These are phyloP conservation scores for Phyllosticta paracitricarpa DNA, from an alignment of 2,329 filamentous ascomycete genomes.

Conservation along the genomic window DNA sequence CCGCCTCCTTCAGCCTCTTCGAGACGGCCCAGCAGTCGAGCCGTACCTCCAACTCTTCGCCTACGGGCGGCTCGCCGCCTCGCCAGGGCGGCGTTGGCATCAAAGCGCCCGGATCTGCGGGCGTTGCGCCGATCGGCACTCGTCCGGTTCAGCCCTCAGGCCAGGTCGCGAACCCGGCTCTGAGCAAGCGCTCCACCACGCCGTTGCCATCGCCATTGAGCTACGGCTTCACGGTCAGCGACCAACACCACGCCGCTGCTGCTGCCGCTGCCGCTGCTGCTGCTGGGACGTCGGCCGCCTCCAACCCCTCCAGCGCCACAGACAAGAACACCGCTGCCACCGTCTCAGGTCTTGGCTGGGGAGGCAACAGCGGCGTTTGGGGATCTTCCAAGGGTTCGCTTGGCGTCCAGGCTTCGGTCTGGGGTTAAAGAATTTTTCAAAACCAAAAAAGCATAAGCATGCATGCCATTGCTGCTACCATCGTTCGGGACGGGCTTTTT, in stretches of 20 bases:
- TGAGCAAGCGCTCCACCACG: slow-evolving; percentile 78
- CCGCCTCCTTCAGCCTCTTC: slow-evolving; percentile 37
- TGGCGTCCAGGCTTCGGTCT: slow-evolving; percentile 85
- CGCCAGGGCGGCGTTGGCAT: slow-evolving; percentile 42
- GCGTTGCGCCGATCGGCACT: slow-evolving; percentile 89
- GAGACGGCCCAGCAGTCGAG: slow-evolving; percentile 53
- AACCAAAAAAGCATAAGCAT: slow-evolving; percentile 16
- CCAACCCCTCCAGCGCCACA: slow-evolving; percentile 43
- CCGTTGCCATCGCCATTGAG: slow-evolving; percentile 83
- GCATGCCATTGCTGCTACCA: not conserved
- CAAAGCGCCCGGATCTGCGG: slow-evolving; percentile 46
- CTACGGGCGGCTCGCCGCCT: slow-evolving; percentile 64
- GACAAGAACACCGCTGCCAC: slow-evolving; percentile 28
- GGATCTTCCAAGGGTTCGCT: slow-evolving; percentile 60
- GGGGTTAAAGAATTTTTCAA: slow-evolving; percentile 53
- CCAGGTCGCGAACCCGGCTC: slow-evolving; percentile 46
- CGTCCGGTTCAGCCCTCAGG: slow-evolving; percentile 58
- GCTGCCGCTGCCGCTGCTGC: slow-evolving; percentile 42
- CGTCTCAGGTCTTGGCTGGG: slow-evolving; percentile 51
- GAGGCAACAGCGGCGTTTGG: slow-evolving; percentile 74
- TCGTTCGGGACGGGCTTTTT: not conserved
- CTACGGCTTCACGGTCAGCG: slow-evolving; percentile 55
- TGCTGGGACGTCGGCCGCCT: slow-evolving; percentile 45
- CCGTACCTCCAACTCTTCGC: slow-evolving; percentile 78
- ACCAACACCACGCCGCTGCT: slow-evolving; percentile 36